phyloP scores from a whole-genome alignment of 768 basidiomycete species.

The Amanita thiersii region DNA sequence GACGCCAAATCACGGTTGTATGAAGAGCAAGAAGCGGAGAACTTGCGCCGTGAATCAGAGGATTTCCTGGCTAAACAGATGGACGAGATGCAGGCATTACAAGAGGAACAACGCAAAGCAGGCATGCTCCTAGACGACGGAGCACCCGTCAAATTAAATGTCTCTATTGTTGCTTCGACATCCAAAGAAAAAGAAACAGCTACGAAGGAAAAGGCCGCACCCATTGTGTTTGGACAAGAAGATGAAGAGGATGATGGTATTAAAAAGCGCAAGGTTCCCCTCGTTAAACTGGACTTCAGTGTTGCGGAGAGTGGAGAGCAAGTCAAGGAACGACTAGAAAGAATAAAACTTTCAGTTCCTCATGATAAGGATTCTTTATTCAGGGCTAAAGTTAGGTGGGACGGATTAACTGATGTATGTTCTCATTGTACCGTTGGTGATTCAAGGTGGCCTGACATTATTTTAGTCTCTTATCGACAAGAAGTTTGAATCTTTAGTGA shows the following conservation, averaged over 20 bases:
- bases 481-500: slow-evolving; percentile 81
- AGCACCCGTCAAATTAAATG: slow-evolving; percentile 80
- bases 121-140: slow-evolving; percentile 89
- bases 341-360: slow-evolving; percentile 68
- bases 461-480: slow-evolving; percentile 68
- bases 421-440: slow-evolving; percentile 9
- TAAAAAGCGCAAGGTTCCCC: slow-evolving; percentile 74
- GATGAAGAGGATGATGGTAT: slow-evolving; percentile 85
- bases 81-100: slow-evolving; percentile 91
- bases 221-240: slow-evolving; percentile 59
- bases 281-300: slow-evolving; percentile 89
- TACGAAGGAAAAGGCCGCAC: slow-evolving; percentile 43
- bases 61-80: slow-evolving; percentile 90
- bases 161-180: slow-evolving; percentile 50
- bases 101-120: slow-evolving; percentile 85
- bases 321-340: slow-evolving; percentile 71
- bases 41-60: slow-evolving; percentile 84
- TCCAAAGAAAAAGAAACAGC: slow-evolving; percentile 34
- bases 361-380: slow-evolving; percentile 71
- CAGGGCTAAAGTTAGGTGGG: slow-evolving; percentile 87
- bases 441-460: slow-evolving; percentile 9
- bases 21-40: slow-evolving; percentile 83
- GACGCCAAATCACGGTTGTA: slow-evolving; percentile 77
- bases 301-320: slow-evolving; percentile 75
- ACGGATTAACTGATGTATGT: slow-evolving; percentile 80